Evolutionary conservation across 306 rosid species (phyloP), one percentile per base, ranked within the genome.

Genomic region (Potentilla sterilis): DNA sequence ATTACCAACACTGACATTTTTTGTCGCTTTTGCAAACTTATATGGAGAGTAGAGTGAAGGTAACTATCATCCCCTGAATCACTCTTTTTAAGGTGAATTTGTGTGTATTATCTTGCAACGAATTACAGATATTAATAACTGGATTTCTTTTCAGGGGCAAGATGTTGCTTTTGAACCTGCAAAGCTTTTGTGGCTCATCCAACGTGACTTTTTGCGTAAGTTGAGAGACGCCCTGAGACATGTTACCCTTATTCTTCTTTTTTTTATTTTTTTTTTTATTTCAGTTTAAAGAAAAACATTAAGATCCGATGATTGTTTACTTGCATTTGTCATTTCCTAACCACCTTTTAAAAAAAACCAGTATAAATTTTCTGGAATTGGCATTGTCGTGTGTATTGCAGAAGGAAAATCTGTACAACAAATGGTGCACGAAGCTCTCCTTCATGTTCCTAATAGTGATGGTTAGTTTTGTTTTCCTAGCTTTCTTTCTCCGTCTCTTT

Each of bases 91-190:
- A 16, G 43, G 24, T 48, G 49, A 35, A 22, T 44, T 76, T 15
- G 16, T 58, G 21, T 61, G 48, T n/a, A 22, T 66, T 48, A 37
- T 61, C 21, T 80, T 22, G 6, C 63, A n/a, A 49, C 68, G 40
- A 71, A 67, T 51, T 82, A 74, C 28, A 0, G 38, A 24, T 77
- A 66, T 78, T 77, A 70, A 61, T 89, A 19, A 13, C 59, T 18
- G 79, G 55, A 64, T 76, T 65, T 44, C 79, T 82, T 84, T 80
- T 52, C 80, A 95, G 99, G 99, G 99, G 28, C 90, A 92, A 79
- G 99, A 92, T 83, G 80, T 92, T 81, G 98, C 98, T 78, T 95
- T 95, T 88, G 97, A 95, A 88, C 98, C 98, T 81, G 90, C 98
- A 75, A 95, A 89, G 87, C 97, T 95, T 71, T 81, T 95, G 85